A percentile compares a stretch with the other conserved stretches of the same genome.
phyloP scores from a whole-genome alignment of 345 rosid genomes.

The Hibiscus mutabilis region DNA sequence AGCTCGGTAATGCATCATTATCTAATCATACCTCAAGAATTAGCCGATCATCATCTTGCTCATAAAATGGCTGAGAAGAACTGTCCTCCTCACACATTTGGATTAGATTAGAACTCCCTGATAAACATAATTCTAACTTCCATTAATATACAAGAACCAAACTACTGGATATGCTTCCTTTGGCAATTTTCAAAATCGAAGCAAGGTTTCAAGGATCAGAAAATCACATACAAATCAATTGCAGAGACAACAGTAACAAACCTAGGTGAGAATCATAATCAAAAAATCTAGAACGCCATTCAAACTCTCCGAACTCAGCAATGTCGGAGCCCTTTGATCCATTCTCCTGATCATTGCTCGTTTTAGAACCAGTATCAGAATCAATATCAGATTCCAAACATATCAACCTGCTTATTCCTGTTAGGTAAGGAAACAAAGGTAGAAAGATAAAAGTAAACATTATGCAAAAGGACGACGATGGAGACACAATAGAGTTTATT shows the following conservation, averaged over 20 bases:
- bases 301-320: conserved; percentile 22
- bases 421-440: not conserved
- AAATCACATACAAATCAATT: conserved; percentile 10
- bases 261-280: conserved; percentile 25
- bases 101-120: conserved; percentile 27
- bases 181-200: not conserved
- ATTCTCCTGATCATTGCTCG: conserved; percentile 27
- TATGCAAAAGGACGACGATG: not conserved
- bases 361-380: conserved; percentile 27
- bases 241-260: conserved; percentile 17
- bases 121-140: conserved; percentile 19
- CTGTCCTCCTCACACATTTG: conserved; percentile 22
- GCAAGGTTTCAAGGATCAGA: not conserved
- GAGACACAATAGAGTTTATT: not conserved
- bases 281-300: conserved; percentile 19
- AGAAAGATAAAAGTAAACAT: not conserved
- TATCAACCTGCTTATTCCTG: conserved; percentile 44
- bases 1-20: not conserved
- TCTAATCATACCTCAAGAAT: conserved; percentile 10
- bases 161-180: not conserved
- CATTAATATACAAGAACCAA: conserved; percentile 7
- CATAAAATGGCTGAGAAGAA: conserved; percentile 18
- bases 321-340: conserved; percentile 15
- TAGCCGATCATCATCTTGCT: conserved; percentile 32
- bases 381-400: conserved; percentile 69